Evolutionary conservation across 176 grass and related monocot species (phyloP).

Genomic region (Musa itinerans): DNA sequence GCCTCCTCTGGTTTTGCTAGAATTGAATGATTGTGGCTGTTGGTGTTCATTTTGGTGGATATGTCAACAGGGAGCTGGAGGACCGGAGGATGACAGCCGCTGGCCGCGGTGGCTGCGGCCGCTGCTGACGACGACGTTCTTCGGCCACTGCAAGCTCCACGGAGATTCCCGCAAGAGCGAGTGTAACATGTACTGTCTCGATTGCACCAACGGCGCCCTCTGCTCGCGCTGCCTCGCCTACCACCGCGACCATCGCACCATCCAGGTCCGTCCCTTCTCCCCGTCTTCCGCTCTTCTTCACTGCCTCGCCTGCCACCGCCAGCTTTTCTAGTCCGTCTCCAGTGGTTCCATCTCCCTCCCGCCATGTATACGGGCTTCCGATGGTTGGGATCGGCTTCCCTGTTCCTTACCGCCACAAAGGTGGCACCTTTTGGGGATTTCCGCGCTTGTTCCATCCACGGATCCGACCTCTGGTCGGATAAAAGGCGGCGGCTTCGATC

Average conservation of each 20-base stretch:
- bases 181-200: slow-evolving; percentile 99
- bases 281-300: neutral
- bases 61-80: neutral
- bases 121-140: slow-evolving; percentile 76
- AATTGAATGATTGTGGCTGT: too few relatives aligned
- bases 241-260: slow-evolving; percentile 67
- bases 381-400: neutral
- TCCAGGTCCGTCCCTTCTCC: slow-evolving; percentile 43
- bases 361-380: neutral
- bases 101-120: slow-evolving; percentile 89
- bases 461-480: too few relatives aligned
- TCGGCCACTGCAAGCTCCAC: slow-evolving; percentile 79
- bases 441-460: neutral
- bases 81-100: slow-evolving; percentile 34
- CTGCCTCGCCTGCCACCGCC: neutral
- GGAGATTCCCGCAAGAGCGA: slow-evolving; percentile 67
- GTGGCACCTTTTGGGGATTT: neutral
- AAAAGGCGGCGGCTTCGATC: too few relatives aligned
- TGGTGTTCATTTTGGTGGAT: too few relatives aligned
- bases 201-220: slow-evolving; percentile 69
- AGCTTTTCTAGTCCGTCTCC: neutral
- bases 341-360: neutral
- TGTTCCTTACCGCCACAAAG: neutral
- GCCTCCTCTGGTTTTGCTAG: neutral
- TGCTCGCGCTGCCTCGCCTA: slow-evolving; percentile 70